Percentiles rank a stretch among this genome's conserved stretches.
Evolutionary conservation across 768 basidiomycete genomes (phyloP).

Genomic region (Leccinum barrowsii): DNA sequence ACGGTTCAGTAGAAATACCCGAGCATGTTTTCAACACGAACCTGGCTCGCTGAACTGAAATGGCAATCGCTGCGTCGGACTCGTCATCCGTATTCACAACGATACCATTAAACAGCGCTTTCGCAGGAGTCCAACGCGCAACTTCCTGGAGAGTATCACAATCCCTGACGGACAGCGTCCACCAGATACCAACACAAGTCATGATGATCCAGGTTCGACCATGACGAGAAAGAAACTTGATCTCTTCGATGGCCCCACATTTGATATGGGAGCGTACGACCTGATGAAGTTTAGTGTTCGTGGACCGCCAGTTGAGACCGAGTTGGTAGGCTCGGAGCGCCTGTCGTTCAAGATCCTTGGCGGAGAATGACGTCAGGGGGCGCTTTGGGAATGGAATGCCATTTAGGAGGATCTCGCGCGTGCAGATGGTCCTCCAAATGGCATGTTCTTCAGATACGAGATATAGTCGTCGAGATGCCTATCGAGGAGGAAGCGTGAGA

Average conservation of each 20-base stretch:
- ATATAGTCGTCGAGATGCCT: slow-evolving; percentile 52
- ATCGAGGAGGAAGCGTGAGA: background rate
- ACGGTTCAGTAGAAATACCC: slow-evolving; percentile 11
- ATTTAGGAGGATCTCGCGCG: slow-evolving; percentile 38
- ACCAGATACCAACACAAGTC: slow-evolving; percentile 61
- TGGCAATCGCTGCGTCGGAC: slow-evolving; percentile 47
- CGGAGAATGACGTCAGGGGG: slow-evolving; percentile 35
- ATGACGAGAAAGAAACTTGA: slow-evolving; percentile 50
- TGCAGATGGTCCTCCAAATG: slow-evolving; percentile 55
- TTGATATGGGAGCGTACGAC: slow-evolving; percentile 25
- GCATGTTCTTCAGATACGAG: slow-evolving; percentile 44
- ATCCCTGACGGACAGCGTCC: slow-evolving; percentile 53
- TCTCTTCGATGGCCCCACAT: slow-evolving; percentile 46
- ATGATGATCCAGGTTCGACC: slow-evolving; percentile 46
- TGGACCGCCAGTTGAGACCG: slow-evolving; percentile 47
- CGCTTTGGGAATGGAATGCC: slow-evolving; percentile 50
- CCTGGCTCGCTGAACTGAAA: slow-evolving; percentile 47
- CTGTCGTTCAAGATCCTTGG: slow-evolving; percentile 42
- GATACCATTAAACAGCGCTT: slow-evolving; percentile 50
- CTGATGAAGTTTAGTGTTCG: slow-evolving; percentile 12
- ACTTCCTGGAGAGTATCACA: slow-evolving; percentile 26
- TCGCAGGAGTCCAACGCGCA: slow-evolving; percentile 53
- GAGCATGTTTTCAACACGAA: slow-evolving; percentile 30
- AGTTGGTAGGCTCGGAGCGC: slow-evolving; percentile 45
- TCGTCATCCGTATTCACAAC: slow-evolving; percentile 44